phyloP scores from a whole-genome alignment of 805 yeast genomes.

The Zygoascus biomembranicola region DNA sequence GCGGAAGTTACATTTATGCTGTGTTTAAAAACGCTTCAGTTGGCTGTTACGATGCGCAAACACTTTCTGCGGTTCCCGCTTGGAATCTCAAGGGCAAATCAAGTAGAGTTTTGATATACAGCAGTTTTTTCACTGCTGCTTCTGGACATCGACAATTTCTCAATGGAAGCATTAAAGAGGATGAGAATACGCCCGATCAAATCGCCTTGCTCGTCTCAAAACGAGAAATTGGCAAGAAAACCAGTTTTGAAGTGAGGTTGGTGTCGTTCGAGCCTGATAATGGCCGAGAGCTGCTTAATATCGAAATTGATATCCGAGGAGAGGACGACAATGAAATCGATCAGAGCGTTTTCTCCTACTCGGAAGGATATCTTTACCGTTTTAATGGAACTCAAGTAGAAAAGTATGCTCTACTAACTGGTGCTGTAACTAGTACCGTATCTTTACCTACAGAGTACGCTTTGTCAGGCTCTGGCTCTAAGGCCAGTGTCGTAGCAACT shows the following conservation, averaged over 20 bases:
- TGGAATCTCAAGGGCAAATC: slow-evolving; percentile 13
- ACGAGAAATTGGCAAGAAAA: slow-evolving; percentile 12
- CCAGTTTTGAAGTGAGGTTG: slow-evolving; percentile 13
- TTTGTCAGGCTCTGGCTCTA: background rate
- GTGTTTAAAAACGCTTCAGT: slow-evolving; percentile 9
- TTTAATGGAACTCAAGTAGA: background rate
- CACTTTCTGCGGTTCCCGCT: background rate
- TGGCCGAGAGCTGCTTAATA: background rate
- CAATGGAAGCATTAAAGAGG: slow-evolving; percentile 9
- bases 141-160: background rate
- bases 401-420: background rate
- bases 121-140: slow-evolving; percentile 6
- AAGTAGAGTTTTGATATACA: slow-evolving; percentile 8
- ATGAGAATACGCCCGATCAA: background rate
- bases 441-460: background rate
- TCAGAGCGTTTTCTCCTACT: slow-evolving; percentile 9
- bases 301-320: slow-evolving; percentile 8
- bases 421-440: background rate
- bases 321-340: slow-evolving; percentile 5
- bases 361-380: slow-evolving; percentile 12
- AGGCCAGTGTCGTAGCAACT: slow-evolving; percentile 1
- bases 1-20: slow-evolving; percentile 4
- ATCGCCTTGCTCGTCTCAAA: slow-evolving; percentile 10
- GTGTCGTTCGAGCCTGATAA: slow-evolving; percentile 11
- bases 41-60: slow-evolving; percentile 6